Conservation (phyloP, 2,329 filamentous ascomycete genomes). For the Trichoderma brevicompactum region DNA sequence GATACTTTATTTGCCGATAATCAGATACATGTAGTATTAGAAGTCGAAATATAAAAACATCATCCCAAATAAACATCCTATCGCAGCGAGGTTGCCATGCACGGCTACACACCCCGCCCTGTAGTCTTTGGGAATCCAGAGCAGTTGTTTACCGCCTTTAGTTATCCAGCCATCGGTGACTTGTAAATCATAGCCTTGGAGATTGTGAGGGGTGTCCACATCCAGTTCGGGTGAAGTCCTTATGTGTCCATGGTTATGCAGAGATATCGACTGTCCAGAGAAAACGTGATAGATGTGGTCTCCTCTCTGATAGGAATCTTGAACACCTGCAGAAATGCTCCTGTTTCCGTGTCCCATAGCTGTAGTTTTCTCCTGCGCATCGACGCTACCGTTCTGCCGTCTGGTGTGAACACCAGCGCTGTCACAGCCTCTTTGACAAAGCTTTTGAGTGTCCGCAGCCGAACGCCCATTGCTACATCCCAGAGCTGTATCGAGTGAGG, state of each 20-base stretch:
- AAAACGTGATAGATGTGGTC: not conserved
- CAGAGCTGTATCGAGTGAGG: too few species aligned
- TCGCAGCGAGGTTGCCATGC: not conserved
- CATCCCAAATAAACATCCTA: not conserved
- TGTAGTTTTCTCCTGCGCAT: not conserved
- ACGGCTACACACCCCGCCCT: not conserved
- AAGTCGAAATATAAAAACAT: not conserved
- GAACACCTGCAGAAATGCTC: not conserved
- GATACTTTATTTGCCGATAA: not conserved
- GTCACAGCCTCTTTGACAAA: too few species aligned
- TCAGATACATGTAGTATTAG: not conserved
- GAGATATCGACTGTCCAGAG: not conserved
- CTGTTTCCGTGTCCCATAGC: not conserved
- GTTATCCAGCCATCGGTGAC: constrained; percentile 7
- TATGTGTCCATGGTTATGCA: not conserved
- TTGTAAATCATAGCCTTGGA: not conserved
- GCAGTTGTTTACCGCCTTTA: constrained; percentile 7
- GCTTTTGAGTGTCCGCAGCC: not conserved
- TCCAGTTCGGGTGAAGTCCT: not conserved
- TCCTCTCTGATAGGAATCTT: not conserved
- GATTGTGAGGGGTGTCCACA: not conserved
- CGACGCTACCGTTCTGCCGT: not conserved
- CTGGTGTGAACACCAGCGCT: not conserved
- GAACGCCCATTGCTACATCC: too few species aligned
- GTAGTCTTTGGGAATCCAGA: constrained; percentile 7